A percentile compares a stretch with the other conserved stretches of the same genome.
Conservation (phyloP, 805 yeast species). For the Pichia eremophila region DNA sequence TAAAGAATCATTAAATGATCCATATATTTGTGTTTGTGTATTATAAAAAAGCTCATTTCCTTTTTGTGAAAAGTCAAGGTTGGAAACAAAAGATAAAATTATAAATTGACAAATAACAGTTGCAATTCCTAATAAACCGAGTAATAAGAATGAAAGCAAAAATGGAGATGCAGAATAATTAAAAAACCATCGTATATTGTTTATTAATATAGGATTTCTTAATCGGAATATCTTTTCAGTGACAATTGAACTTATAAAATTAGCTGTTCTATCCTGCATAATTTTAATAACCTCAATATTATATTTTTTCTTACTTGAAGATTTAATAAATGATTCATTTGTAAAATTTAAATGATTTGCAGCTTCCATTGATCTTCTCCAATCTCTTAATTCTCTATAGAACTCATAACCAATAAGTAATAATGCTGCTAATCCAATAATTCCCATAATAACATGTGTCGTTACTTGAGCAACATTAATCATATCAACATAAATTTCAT, state of each 20-base stretch:
- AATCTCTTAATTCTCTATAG: slow-evolving; percentile 36
- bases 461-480: slow-evolving; percentile 26
- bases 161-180: slow-evolving; percentile 45
- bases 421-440: slow-evolving; percentile 34
- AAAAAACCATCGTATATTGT: slow-evolving; percentile 33
- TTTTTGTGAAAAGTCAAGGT: slow-evolving; percentile 1
- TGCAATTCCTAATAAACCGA: slow-evolving; percentile 50
- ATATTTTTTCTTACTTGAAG: slow-evolving; percentile 6
- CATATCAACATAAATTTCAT: slow-evolving; percentile 28
- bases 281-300: slow-evolving; percentile 21
- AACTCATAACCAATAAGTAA: slow-evolving; percentile 32
- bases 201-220: slow-evolving; percentile 8
- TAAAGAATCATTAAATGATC: slow-evolving; percentile 26
- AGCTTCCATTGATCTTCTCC: slow-evolving; percentile 37
- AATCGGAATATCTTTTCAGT: slow-evolving; percentile 9
- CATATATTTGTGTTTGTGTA: slow-evolving; percentile 8
- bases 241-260: slow-evolving; percentile 13
- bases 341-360: slow-evolving; percentile 16
- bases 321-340: slow-evolving; percentile 11
- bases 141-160: slow-evolving; percentile 38
- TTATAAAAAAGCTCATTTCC: slow-evolving; percentile 7
- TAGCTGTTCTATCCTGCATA: slow-evolving; percentile 17
- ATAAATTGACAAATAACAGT: slow-evolving; percentile 46
- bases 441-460: slow-evolving; percentile 30
- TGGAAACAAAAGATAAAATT: slow-evolving; percentile 25